Evolutionary conservation across 2,329 filamentous ascomycete genomes (phyloP).

Genomic region (Aspergillus jensenii): DNA sequence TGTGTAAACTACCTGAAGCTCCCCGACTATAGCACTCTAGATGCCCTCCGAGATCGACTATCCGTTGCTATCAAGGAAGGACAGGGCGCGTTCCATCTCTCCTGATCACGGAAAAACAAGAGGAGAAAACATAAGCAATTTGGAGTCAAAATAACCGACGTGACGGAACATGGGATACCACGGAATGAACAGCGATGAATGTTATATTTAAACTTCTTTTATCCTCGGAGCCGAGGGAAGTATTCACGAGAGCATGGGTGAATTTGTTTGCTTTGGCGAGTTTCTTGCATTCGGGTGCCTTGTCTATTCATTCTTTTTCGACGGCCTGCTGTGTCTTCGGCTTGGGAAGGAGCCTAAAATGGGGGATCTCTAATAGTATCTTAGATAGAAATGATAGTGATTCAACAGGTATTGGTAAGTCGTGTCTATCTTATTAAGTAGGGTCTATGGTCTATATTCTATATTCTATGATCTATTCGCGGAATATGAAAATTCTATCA

Average conservation of each 20-base stretch:
- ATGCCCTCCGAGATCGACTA: slow-evolving; percentile 75
- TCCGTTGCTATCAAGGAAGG: slow-evolving; percentile 88
- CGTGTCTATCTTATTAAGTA: background rate
- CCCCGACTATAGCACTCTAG: slow-evolving; percentile 83
- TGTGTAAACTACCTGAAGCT: slow-evolving; percentile 99
- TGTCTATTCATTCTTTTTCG: slow-evolving; percentile 5
- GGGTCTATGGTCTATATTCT: slow-evolving; percentile 3
- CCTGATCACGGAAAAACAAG: slow-evolving; percentile 46
- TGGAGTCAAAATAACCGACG: background rate
- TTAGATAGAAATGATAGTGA: slow-evolving; percentile 22
- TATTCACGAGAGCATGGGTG: slow-evolving; percentile 17
- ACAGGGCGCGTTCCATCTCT: slow-evolving; percentile 96
- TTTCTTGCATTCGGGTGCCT: slow-evolving; percentile 14
- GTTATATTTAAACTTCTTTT: slow-evolving; percentile 14
- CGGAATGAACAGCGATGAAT: slow-evolving; percentile 1
- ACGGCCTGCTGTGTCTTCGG: slow-evolving; percentile 11
- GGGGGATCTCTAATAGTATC: slow-evolving; percentile 7
- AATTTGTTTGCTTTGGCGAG: slow-evolving; percentile 15
- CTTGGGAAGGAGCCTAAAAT: slow-evolving; percentile 17
- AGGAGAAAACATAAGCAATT: background rate
- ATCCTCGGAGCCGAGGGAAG: slow-evolving; percentile 5
- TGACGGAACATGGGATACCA: background rate
- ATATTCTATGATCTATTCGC: slow-evolving; percentile 2
- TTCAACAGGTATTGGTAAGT: background rate
- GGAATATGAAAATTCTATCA: background rate